phyloP scores from a whole-genome alignment of 371 early-diverging fungal species.

The Syncephalastrum racemosum region DNA sequence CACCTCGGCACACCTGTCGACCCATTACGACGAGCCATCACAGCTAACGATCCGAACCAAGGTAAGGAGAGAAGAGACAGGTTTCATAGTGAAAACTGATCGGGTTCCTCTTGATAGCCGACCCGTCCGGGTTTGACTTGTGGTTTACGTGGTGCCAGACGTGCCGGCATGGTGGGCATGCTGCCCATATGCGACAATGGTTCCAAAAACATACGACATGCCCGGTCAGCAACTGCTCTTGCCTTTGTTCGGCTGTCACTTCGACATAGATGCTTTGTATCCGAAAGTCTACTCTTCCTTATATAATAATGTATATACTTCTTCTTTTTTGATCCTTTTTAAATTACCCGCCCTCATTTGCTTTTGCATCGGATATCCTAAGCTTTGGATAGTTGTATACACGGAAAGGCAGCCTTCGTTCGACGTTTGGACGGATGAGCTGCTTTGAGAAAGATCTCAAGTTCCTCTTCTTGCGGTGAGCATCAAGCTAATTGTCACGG shows the following conservation, averaged over 20 bases:
- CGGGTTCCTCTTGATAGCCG: constrained; percentile 14
- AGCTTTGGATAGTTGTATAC: too few relatives aligned
- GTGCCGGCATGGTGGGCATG: constrained; percentile 96
- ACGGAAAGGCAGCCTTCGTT: too few relatives aligned
- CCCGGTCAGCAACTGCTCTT: constrained; percentile 89
- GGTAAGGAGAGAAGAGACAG: constrained; percentile 16
- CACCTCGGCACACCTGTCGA: constrained; percentile 82
- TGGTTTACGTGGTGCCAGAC: constrained; percentile 99
- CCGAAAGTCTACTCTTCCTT: too few relatives aligned
- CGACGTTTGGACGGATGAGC: too few relatives aligned
- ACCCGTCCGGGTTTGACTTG: constrained; percentile 72
- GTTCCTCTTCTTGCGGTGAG: too few relatives aligned
- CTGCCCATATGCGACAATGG: constrained; percentile 87
- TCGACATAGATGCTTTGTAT: too few relatives aligned
- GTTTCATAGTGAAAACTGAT: neutral
- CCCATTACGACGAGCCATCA: constrained; percentile 40
- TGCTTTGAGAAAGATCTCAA: too few relatives aligned
- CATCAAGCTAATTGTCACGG: too few relatives aligned
- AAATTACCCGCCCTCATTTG: too few relatives aligned
- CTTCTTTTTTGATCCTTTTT: too few relatives aligned
- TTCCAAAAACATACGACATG: constrained; percentile 82
- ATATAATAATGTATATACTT: too few relatives aligned
- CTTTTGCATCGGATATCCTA: too few relatives aligned
- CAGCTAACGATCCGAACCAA: constrained; percentile 44
- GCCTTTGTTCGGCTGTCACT: constrained; percentile 46